Percentiles rank a stretch among this genome's conserved stretches.
Conservation (phyloP, 176 grass and related monocot species). For the Lolium perenne region DNA sequence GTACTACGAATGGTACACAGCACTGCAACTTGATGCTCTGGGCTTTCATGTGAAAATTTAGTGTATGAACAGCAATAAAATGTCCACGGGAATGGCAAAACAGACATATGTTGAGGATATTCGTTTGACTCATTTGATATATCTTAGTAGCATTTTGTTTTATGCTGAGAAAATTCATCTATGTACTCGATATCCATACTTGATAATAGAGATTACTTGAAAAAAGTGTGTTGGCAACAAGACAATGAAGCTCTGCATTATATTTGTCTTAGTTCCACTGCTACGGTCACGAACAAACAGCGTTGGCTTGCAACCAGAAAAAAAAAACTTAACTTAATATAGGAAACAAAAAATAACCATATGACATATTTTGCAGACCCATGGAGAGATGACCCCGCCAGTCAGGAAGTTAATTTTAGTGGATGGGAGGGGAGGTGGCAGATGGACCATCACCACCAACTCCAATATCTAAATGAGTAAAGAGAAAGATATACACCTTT, state of each 20-base stretch:
- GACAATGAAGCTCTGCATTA: background rate
- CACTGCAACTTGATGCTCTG: constrained; percentile 5
- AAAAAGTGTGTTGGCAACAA: background rate
- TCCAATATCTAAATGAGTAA: background rate
- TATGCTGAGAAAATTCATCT: background rate
- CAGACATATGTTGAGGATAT: constrained; percentile 11
- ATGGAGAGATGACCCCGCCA: constrained; percentile 3
- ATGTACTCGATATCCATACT: background rate
- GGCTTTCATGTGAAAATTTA: constrained; percentile 17
- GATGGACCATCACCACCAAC: background rate
- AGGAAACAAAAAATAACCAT: background rate
- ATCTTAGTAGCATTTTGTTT: too few species aligned
- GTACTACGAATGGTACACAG: background rate
- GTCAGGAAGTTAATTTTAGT: constrained; percentile 1
- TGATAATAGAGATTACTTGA: constrained; percentile 20
- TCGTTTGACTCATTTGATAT: background rate
- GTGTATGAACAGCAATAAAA: constrained; percentile 13
- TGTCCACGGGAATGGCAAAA: background rate
- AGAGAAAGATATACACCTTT: background rate
- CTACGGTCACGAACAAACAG: constrained; percentile 18
- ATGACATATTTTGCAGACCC: background rate
- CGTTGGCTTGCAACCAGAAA: background rate
- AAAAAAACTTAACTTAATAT: background rate
- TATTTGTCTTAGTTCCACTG: constrained; percentile 1
- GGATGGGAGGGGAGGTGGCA: background rate